Percentiles rank a stretch among this genome's conserved stretches.
These are phyloP conservation scores for Lodderomyces jiufengensis DNA, from an alignment of 1,139 yeast genomes.

Conservation along the genomic window DNA sequence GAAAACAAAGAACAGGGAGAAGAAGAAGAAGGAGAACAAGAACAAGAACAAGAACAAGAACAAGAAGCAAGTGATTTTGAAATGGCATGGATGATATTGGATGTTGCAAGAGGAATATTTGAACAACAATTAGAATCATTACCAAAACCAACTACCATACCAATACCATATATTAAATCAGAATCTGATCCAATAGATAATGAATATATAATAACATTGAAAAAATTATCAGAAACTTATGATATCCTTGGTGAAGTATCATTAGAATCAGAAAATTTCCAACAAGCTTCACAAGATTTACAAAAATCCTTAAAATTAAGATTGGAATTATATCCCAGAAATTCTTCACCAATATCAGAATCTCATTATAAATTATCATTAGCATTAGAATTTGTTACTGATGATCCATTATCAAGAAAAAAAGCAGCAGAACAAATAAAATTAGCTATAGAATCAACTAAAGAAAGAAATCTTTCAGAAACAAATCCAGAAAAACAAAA, in stretches of 20 bases:
- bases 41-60: slow-evolving; percentile 25
- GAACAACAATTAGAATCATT: slow-evolving; percentile 39
- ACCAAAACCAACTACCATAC: slow-evolving; percentile 12
- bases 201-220: slow-evolving; percentile 34
- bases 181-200: slow-evolving; percentile 32
- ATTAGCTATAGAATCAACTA: slow-evolving; percentile 59
- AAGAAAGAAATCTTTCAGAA: slow-evolving; percentile 32
- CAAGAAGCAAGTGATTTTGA: slow-evolving; percentile 65
- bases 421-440: slow-evolving; percentile 59
- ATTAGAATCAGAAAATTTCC: slow-evolving; percentile 77
- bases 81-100: slow-evolving; percentile 84
- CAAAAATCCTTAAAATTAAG: slow-evolving; percentile 55
- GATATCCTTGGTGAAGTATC: slow-evolving; percentile 88
- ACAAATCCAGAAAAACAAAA: slow-evolving; percentile 30
- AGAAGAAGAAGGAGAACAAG: slow-evolving; percentile 27
- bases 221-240: slow-evolving; percentile 69
- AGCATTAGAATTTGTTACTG: slow-evolving; percentile 67
- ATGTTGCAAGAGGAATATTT: slow-evolving; percentile 65
- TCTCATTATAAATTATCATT: slow-evolving; percentile 79
- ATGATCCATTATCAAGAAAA: slow-evolving; percentile 43
- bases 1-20: slow-evolving; percentile 13
- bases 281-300: slow-evolving; percentile 71
- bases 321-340: slow-evolving; percentile 46
- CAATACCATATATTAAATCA: slow-evolving; percentile 30
- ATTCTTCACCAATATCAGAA: slow-evolving; percentile 65